These are phyloP conservation scores for Litchi chinensis DNA, from an alignment of 345 rosid species.

Conservation along the genomic window DNA sequence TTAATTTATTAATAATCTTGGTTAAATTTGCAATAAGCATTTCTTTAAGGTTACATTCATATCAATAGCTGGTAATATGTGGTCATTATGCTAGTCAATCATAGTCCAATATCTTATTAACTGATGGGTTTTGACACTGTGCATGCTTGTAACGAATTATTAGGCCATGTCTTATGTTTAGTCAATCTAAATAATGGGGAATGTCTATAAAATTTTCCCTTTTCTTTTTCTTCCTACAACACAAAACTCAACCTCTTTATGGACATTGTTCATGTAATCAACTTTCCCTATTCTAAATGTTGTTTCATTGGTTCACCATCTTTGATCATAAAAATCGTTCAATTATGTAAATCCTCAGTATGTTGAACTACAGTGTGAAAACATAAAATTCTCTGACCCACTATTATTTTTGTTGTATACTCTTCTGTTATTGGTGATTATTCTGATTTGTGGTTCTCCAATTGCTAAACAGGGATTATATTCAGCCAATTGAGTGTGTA, in stretches of 20 bases:
- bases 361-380: background rate
- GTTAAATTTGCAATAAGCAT: background rate
- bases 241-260: background rate
- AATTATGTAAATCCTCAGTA: background rate
- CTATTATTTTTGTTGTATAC: background rate
- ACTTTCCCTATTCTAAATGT: background rate
- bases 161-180: background rate
- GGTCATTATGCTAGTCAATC: background rate
- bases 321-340: background rate
- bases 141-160: background rate
- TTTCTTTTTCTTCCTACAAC: background rate
- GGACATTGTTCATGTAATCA: background rate
- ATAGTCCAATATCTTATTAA: background rate
- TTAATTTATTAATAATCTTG: background rate
- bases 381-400: background rate
- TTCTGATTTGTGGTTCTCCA: constrained; percentile 11
- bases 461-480: constrained; percentile 56
- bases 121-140: background rate
- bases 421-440: background rate
- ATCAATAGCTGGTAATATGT: too few species aligned
- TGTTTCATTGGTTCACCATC: background rate
- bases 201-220: background rate
- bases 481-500: constrained; percentile 76
- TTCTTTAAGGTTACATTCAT: too few species aligned
- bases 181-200: background rate